A percentile compares a stretch with the other conserved stretches of the same genome.
Conservation (phyloP, 2,329 filamentous ascomycete species). For the Trichoderma brevicompactum region DNA sequence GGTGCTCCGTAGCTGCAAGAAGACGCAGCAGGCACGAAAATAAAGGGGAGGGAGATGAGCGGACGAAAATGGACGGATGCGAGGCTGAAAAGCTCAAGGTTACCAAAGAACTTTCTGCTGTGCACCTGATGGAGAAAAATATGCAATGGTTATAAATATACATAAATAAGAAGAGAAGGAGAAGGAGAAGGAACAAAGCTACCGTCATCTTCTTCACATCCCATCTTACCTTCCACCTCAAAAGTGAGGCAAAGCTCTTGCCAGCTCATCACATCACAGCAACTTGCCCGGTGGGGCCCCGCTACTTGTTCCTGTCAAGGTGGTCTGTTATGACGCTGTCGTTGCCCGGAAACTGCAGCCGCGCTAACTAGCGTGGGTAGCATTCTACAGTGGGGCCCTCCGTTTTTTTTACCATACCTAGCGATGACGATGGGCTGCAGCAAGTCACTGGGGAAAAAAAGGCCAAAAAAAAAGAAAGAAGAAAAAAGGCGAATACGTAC, state of each 20-base stretch:
- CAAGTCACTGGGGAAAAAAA: background rate
- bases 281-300: constrained; percentile 3
- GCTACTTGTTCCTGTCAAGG: constrained; percentile 24
- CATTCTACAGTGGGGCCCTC: constrained; percentile 14
- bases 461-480: background rate
- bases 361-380: constrained; percentile 24
- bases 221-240: background rate
- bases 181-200: background rate
- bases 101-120: too few relatives aligned
- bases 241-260: constrained; percentile 12
- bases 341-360: constrained; percentile 26
- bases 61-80: too few relatives aligned
- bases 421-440: constrained; percentile 27
- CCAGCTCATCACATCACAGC: constrained; percentile 19
- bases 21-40: background rate
- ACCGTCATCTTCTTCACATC: constrained; percentile 1
- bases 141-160: background rate
- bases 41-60: background rate
- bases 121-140: background rate
- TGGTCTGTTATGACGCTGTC: constrained; percentile 28
- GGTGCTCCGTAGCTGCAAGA: background rate
- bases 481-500: background rate
- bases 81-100: too few relatives aligned
- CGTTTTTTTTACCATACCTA: background rate
- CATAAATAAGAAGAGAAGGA: background rate